These are phyloP conservation scores for Sporothrix curviconia DNA, from an alignment of 2,329 filamentous ascomycete genomes.

Conservation along the genomic window DNA sequence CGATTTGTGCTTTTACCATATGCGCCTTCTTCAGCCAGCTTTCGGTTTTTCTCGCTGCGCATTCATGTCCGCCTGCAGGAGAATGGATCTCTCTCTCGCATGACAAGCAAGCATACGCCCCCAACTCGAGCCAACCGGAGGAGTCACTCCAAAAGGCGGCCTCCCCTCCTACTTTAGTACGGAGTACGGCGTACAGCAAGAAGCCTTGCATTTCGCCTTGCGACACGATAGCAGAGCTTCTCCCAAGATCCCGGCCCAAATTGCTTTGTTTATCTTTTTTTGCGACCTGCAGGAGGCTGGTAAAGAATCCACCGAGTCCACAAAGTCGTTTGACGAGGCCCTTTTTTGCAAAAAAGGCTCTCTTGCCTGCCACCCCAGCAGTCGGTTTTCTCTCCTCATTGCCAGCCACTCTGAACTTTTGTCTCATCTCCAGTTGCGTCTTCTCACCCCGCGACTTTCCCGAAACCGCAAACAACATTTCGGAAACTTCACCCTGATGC, in stretches of 20 bases:
- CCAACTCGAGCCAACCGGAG: neutral
- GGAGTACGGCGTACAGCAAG: too few species aligned
- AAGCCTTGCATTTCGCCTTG: conserved; percentile 3
- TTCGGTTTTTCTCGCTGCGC: neutral
- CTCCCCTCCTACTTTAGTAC: conserved; percentile 10
- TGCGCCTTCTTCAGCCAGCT: neutral
- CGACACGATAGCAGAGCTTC: conserved; percentile 1
- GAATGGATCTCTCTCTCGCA: too few species aligned
- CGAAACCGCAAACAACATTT: neutral
- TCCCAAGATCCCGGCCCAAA: neutral
- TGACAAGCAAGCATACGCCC: conserved; percentile 1
- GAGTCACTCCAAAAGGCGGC: conserved; percentile 9
- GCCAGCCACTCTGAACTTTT: too few species aligned
- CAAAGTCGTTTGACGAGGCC: neutral
- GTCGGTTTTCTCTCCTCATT: too few species aligned
- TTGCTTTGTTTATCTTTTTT: conserved; percentile 4
- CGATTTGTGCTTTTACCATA: neutral
- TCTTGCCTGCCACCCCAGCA: too few species aligned
- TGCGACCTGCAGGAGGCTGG: conserved; percentile 7
- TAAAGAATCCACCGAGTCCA: neutral
- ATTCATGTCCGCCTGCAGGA: too few species aligned
- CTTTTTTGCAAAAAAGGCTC: neutral
- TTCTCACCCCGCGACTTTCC: too few species aligned
- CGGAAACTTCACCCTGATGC: too few species aligned
- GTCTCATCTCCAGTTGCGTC: too few species aligned